Base-by-base conservation (phyloP, 331 rosid species). In the Rosa hybrid region DNA sequence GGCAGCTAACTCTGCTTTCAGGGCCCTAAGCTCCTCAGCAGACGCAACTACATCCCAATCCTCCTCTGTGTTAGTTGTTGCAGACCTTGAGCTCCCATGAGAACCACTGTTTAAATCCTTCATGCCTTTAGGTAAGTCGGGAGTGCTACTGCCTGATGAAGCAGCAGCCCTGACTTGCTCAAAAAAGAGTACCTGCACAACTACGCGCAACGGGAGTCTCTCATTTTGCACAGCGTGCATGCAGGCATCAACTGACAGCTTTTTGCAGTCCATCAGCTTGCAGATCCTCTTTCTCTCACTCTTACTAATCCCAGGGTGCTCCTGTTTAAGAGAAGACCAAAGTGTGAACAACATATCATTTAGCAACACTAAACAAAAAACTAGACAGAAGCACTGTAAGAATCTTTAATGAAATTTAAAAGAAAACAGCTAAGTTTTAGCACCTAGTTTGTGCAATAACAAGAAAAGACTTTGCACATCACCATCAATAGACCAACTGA, bases 241-340 rank as follows among this genome's bases (percentile, higher is more conserved):
- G 81, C 97, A 93, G 0, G 99, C 99, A n/a, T 96, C 99, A 7
- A 78, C 94, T 0, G 99, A 96, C n/a, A 96, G 88, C 80, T 86
- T 96, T 81, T 86, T 85, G 91, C 98, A 93, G 85, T 96, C 97
- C 97, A 96, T 93, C 87, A 96, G 82, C 86, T 89, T 92, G 94
- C 99, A 96, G 80, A 96, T 90, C 85, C 85, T 87, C 87, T 90
- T 96, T 84, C 88, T 93, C 72, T 93, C 97, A 5, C 97, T 84
- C 88, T 96, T 96, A 90, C 87, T 86, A 71, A 93, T 90, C 77
- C 91, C 94, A 0, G 94, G 94, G 86, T 93, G 99, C 79, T 88
- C 97, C 99, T 96, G 91, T 78, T 77, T 71, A 69, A 51, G 74
- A 82, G 81, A 76, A 81, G 48, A 71, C 30, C 21, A 44, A 59